phyloP scores from a whole-genome alignment of 495 filamentous ascomycete genomes.

The Neurospora terricola region DNA sequence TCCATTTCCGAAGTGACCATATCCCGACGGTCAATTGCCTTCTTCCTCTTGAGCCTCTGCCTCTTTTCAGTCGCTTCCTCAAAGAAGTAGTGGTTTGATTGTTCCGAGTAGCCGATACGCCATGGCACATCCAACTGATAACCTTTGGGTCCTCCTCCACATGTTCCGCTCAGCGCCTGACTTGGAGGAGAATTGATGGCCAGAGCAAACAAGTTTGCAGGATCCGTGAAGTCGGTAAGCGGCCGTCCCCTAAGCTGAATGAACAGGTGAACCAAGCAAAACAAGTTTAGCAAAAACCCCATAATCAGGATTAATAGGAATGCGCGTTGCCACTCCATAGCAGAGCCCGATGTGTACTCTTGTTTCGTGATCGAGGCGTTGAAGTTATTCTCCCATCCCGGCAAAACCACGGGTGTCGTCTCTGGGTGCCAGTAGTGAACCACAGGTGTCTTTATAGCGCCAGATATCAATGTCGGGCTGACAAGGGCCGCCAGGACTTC shows the following conservation, averaged over 20 bases:
- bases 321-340: conserved; percentile 43
- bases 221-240: conserved; percentile 59
- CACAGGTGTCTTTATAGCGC: conserved; percentile 43
- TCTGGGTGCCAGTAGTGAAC: conserved; percentile 37
- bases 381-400: conserved; percentile 41
- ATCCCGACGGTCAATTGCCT: not conserved
- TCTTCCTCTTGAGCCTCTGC: not conserved
- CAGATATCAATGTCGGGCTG: conserved; percentile 51
- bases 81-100: conserved; percentile 31
- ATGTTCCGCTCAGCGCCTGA: conserved; percentile 45
- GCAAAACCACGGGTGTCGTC: conserved; percentile 3
- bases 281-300: conserved; percentile 6
- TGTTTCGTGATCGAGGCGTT: conserved; percentile 45
- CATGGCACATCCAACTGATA: conserved; percentile 47
- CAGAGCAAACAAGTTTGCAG: conserved; percentile 59
- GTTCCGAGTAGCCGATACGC: conserved; percentile 40
- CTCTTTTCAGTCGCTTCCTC: conserved; percentile 17
- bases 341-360: conserved; percentile 53
- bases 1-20: not conserved
- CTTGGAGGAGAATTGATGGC: conserved; percentile 58
- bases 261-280: conserved; percentile 18
- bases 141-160: conserved; percentile 50
- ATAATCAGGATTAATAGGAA: conserved; percentile 22
- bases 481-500: conserved; percentile 61
- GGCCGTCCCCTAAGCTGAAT: not conserved